A percentile compares a stretch with the other conserved stretches of the same genome.
Conservation (phyloP, 371 early-diverging fungal genomes). For the Mucor sp. region DNA sequence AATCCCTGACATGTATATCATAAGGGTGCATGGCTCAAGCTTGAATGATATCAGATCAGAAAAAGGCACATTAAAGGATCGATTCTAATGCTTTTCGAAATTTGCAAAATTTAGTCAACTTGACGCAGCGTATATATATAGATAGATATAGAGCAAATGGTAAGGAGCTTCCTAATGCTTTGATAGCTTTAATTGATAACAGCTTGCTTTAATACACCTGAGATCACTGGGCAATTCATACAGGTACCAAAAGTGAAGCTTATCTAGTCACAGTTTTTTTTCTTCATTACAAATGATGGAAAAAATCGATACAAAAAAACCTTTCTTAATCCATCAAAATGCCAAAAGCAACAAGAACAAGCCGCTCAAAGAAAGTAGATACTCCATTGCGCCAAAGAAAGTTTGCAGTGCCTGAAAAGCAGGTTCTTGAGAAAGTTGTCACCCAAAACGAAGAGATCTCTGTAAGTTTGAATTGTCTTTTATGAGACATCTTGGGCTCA, state of each 20-base stretch:
- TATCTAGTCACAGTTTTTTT: neutral
- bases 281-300: neutral
- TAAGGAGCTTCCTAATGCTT: too few relatives aligned
- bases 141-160: neutral
- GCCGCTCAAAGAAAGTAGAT: conserved; percentile 20
- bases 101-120: conserved; percentile 53
- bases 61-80: neutral
- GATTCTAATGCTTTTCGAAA: neutral
- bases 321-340: conserved; percentile 24
- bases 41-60: neutral
- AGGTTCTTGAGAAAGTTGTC: conserved; percentile 28
- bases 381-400: conserved; percentile 24
- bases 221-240: neutral
- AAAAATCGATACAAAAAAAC: neutral
- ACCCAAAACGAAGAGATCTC: conserved; percentile 9
- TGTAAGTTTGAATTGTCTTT: conserved; percentile 5
- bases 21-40: too few relatives aligned
- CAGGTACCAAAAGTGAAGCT: neutral
- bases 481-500: neutral
- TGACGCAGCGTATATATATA: neutral
- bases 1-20: too few relatives aligned
- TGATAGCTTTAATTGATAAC: too few relatives aligned
- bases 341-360: conserved; percentile 50
- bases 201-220: neutral
- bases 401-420: conserved; percentile 25